phyloP scores from a whole-genome alignment of 2,329 filamentous ascomycete species.

The Aspergillus amoenus region DNA sequence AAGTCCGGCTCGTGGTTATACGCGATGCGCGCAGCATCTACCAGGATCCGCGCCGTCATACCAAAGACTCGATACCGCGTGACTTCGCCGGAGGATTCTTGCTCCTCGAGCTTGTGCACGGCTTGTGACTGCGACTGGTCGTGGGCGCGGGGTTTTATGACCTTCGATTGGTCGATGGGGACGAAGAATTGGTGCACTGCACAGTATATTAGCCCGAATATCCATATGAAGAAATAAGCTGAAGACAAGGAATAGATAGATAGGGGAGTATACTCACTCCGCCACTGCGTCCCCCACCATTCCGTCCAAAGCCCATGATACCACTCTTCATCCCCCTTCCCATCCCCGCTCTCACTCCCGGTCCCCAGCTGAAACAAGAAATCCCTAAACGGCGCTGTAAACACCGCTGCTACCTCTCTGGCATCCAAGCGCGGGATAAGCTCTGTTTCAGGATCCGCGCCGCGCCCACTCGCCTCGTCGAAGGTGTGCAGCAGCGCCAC shows the following conservation, averaged over 20 bases:
- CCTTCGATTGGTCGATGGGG: conserved; percentile 69
- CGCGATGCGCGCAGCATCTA: conserved; percentile 82
- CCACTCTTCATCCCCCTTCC: conserved; percentile 57
- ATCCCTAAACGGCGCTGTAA: conserved; percentile 83
- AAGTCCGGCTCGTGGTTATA: conserved; percentile 83
- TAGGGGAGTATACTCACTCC: conserved; percentile 41
- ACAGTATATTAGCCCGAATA: background rate
- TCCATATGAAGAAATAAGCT: background rate
- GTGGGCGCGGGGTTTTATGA: conserved; percentile 56
- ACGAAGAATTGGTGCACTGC: conserved; percentile 89
- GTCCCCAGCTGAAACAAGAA: conserved; percentile 67
- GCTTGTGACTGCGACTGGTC: conserved; percentile 44
- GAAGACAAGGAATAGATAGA: background rate
- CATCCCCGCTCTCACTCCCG: background rate
- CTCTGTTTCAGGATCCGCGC: conserved; percentile 62
- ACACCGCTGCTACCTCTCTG: conserved; percentile 89
- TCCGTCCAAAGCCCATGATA: conserved; percentile 80
- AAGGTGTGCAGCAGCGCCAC: conserved; percentile 74
- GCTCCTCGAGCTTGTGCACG: conserved; percentile 46
- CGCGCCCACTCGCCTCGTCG: conserved; percentile 42
- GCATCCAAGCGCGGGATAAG: conserved; percentile 81
- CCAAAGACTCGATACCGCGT: conserved; percentile 83
- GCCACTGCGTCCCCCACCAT: conserved; percentile 78
- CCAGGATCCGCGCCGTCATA: conserved; percentile 87
- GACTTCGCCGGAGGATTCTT: conserved; percentile 45